Base-by-base conservation (phyloP, 2,329 filamentous ascomycete species). In the Ceratocystis alfenasii region DNA sequence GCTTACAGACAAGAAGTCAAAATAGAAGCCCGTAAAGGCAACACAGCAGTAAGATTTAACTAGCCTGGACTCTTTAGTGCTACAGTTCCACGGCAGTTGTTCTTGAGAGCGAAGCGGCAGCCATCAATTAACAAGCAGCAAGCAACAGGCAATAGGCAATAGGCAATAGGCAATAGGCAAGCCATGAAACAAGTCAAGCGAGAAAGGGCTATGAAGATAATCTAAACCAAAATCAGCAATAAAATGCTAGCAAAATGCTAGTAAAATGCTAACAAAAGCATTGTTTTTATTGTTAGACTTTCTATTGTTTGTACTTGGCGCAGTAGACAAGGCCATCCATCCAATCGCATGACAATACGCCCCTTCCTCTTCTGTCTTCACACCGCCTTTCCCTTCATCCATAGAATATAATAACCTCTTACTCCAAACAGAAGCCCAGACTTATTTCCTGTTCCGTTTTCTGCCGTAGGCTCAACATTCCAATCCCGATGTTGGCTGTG, bases 101-200 rank as follows among this genome's bases (percentile, higher is more conserved):
- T 36, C 36, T 36, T 36, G 36, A 36, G 36, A 12, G 8, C 3
- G 8, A 36, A 12, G 36, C 36, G 10, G 8, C 36, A 12, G 10
- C 36, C 36, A 12, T 36, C 36, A 36, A 10, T 36, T 12, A 36
- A 12, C 36, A 36, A 25, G 48, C 48, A 53, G 46, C 20, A 25
- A 22, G 22, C 30, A 50, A 25, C 45, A 20, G 15, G n/a, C 17
- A 53, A n/a, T 48, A 20, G 12, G 10, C 48, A 53, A 53, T 48
- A 20, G 12, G 22, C 30, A 50, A 25, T 17, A 20, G 15, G n/a
- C 17, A 53, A n/a, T 48, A 20, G 12, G 10, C 48, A 53, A 53
- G 48, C 48, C 48, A 53, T 53, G 20, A 53, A 53, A 53, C 48
- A 53, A 53, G 12, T 5, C 48, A 53, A 53, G 48, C 48, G 48